Base-by-base conservation (phyloP, 768 basidiomycete genomes). In the Lepiota brunneoincarnata region DNA sequence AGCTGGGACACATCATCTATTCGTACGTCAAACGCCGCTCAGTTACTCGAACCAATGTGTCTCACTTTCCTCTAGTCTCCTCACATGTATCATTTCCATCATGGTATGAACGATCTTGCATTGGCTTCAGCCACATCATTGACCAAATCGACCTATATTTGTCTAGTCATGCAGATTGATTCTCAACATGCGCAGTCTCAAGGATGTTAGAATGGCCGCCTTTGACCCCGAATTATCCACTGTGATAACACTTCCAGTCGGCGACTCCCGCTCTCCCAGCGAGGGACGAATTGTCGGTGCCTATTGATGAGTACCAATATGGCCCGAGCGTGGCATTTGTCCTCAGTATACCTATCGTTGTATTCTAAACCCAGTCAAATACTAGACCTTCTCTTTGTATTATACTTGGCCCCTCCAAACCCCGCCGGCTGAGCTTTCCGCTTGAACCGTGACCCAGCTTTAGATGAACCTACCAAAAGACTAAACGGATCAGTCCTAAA, bases 121-220 rank as follows among this genome's bases (percentile, higher is more conserved):
- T 18, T 12, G 0, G 6, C 14, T 28, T 7, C 3, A 28, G 26
- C 7, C 7, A 4, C 26, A 28, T 28, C 26, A 7, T 18, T 40
- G 17, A 18, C 1, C 26, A 4, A 28, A 28, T 2, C 34, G 12
- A 15, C 23, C 38, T 4, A 42, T n/a, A n/a, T 31, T 17, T 5
- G 1, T 6, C 14, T 14, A 50, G 31, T 40, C 49, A 7, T 50
- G 40, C 28, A 26, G 49, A 28, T 40, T 41, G 39, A 50, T 35
- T 18, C 39, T 50, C 10, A 50, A 50, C 41, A 24, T 50, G 39
- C 46, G 46, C 7, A 37, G 35, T 21, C 35, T 48, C n/a, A n/a
- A 12, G 6, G 11, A 18, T 6, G 9, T 35, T 10, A 9, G 20
- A 4, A n/a, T 18, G 9, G 4, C 6, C 1, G 7, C n/a, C 6